A percentile compares a stretch with the other conserved stretches of the same genome.
phyloP scores from a whole-genome alignment of 2,329 filamentous ascomycete species.

The Metarhizium rileyi region DNA sequence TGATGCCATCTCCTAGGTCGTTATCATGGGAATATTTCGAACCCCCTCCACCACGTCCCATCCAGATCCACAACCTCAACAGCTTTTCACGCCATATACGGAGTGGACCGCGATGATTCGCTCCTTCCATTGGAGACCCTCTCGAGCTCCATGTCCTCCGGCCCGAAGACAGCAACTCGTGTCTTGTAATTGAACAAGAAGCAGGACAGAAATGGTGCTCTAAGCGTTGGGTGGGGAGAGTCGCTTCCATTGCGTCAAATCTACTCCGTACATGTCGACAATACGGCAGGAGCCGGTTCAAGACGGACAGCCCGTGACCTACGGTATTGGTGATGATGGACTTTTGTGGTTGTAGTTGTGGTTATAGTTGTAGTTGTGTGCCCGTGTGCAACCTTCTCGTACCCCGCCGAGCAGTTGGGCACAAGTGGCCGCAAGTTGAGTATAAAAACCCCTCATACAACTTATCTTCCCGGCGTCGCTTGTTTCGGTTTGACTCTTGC shows the following conservation, averaged over 20 bases:
- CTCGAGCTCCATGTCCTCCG: background rate
- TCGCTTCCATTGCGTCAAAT: background rate
- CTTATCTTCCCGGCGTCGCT: background rate
- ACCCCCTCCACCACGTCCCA: background rate
- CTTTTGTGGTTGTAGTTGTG: background rate
- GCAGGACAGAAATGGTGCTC: too few relatives aligned
- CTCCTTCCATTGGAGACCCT: background rate
- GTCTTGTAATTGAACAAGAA: too few relatives aligned
- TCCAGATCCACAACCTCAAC: background rate
- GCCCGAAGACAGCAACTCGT: background rate
- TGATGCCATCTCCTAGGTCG: background rate
- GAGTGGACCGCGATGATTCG: background rate
- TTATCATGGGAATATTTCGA: background rate
- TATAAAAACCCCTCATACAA: constrained; percentile 5
- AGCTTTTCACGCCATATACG: background rate
- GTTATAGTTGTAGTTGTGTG: background rate
- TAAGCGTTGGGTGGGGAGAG: too few relatives aligned
- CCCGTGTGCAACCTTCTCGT: background rate
- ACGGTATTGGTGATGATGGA: background rate
- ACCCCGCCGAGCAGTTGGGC: background rate
- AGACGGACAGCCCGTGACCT: background rate
- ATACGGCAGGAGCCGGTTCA: background rate
- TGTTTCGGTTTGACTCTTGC: background rate
- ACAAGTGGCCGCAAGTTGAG: too few relatives aligned
- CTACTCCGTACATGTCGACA: background rate